phyloP scores from a whole-genome alignment of 2,329 filamentous ascomycete genomes.

The Fusarium robinianum region DNA sequence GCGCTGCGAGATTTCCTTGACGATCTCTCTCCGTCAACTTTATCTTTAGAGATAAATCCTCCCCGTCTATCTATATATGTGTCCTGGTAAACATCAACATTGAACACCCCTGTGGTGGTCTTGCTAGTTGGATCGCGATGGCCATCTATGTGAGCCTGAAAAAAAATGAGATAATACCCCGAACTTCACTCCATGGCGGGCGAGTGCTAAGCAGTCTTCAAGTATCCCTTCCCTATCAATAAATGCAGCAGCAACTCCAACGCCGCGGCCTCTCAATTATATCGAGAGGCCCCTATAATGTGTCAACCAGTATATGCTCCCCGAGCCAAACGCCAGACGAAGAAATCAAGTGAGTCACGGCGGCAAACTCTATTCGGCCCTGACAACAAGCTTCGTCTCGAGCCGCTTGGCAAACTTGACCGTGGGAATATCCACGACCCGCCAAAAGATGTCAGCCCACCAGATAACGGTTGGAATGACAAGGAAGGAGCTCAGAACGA shows the following conservation, averaged over 20 bases:
- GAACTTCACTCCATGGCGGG: no score
- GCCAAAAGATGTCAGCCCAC: conserved; percentile 61
- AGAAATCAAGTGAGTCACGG: conserved; percentile 5
- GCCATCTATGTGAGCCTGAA: no score
- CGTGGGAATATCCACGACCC: conserved; percentile 58
- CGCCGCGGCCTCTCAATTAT: conserved; percentile 9
- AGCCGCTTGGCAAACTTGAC: conserved; percentile 62
- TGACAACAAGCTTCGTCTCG: conserved; percentile 49
- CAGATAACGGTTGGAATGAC: conserved; percentile 58
- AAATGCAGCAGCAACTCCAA: conserved; percentile 25
- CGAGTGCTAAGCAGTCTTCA: no score
- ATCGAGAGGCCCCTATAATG: conserved; percentile 8
- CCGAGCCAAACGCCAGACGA: conserved; percentile 12
- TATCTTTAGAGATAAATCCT: no score
- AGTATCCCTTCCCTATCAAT: no score
- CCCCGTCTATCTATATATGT: no score
- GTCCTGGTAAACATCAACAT: no score
- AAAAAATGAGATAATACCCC: no score
- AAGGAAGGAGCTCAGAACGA: conserved; percentile 51
- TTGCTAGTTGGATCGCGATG: no score
- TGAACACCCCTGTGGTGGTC: no score
- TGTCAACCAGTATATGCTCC: conserved; percentile 3
- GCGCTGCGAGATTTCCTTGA: no score
- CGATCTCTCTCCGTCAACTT: no score
- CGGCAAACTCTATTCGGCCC: conserved; percentile 28